Percentiles rank a stretch among this genome's conserved stretches.
Evolutionary conservation across 257 asterid genomes (phyloP).

Genomic region (Lithospermum erythrorhizon): DNA sequence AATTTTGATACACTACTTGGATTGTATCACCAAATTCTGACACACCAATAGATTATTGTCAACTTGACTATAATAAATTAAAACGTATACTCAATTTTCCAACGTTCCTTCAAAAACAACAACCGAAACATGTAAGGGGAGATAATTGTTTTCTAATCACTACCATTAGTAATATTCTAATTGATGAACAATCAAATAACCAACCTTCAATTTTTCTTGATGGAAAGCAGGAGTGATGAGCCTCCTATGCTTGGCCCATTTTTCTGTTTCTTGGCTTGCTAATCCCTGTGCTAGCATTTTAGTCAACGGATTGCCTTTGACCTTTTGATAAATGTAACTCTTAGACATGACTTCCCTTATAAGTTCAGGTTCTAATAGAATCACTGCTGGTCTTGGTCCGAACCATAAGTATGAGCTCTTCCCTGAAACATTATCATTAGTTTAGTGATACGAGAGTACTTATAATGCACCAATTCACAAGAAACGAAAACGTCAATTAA

Average conservation of each 20-base stretch:
- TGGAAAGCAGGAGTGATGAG: slow-evolving; percentile 51
- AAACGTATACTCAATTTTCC: too few species aligned
- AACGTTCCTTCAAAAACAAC: too few species aligned
- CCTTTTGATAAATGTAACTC: slow-evolving; percentile 28
- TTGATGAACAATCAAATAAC: neutral
- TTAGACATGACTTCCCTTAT: slow-evolving; percentile 41
- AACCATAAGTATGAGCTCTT: slow-evolving; percentile 31
- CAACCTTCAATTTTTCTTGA: slow-evolving; percentile 31
- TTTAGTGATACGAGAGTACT: too few species aligned
- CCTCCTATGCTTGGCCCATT: slow-evolving; percentile 54
- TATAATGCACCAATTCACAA: too few species aligned
- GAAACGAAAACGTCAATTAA: too few species aligned
- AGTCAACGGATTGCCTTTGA: slow-evolving; percentile 13
- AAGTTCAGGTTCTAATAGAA: slow-evolving; percentile 28
- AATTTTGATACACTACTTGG: too few species aligned
- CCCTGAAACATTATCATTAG: slow-evolving; percentile 24
- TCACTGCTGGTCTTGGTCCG: slow-evolving; percentile 29
- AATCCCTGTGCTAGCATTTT: slow-evolving; percentile 28
- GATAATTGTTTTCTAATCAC: too few species aligned
- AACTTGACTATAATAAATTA: too few species aligned
- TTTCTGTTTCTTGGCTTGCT: slow-evolving; percentile 25
- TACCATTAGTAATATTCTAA: neutral
- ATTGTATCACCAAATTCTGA: too few species aligned
- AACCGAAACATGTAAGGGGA: too few species aligned
- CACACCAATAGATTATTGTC: too few species aligned